phyloP scores from a whole-genome alignment of 176 grass and related monocot species.

The Coix lacrymajobi region DNA sequence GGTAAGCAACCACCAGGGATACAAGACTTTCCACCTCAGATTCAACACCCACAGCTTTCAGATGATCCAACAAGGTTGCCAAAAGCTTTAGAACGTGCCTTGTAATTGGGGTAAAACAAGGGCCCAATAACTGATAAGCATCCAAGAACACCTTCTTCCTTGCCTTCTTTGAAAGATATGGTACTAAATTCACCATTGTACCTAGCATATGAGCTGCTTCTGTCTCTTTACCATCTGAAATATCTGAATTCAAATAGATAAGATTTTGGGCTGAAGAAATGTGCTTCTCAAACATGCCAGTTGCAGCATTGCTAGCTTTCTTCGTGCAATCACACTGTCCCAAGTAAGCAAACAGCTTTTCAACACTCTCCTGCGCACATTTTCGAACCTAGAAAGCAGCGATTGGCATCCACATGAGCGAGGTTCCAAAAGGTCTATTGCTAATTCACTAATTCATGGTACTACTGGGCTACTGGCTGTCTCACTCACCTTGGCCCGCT shows the following conservation, averaged over 20 bases:
- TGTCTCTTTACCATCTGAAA: constrained; percentile 38
- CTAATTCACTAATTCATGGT: background rate
- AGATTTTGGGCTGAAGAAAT: constrained; percentile 36
- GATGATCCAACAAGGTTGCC: constrained; percentile 51
- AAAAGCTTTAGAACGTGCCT: constrained; percentile 61
- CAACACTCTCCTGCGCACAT: constrained; percentile 64
- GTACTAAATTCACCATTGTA: constrained; percentile 47
- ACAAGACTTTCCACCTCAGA: constrained; percentile 50
- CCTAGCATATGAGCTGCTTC: constrained; percentile 57
- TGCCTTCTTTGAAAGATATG: constrained; percentile 62
- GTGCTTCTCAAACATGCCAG: constrained; percentile 68
- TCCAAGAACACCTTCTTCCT: constrained; percentile 56
- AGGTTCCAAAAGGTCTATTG: background rate
- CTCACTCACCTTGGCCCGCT: constrained; percentile 80
- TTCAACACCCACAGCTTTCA: constrained; percentile 47
- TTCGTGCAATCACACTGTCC: constrained; percentile 42
- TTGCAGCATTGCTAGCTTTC: constrained; percentile 51
- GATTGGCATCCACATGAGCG: background rate
- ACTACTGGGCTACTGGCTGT: background rate
- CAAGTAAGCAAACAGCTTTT: constrained; percentile 61
- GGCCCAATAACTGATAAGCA: constrained; percentile 46
- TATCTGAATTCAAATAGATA: constrained; percentile 23
- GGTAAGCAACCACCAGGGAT: constrained; percentile 52
- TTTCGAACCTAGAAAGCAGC: constrained; percentile 59
- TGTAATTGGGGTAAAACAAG: constrained; percentile 52